Percentiles rank a stretch among this genome's conserved stretches.
Evolutionary conservation across 345 rosid genomes (phyloP).

Genomic region (Arabis alpina): DNA sequence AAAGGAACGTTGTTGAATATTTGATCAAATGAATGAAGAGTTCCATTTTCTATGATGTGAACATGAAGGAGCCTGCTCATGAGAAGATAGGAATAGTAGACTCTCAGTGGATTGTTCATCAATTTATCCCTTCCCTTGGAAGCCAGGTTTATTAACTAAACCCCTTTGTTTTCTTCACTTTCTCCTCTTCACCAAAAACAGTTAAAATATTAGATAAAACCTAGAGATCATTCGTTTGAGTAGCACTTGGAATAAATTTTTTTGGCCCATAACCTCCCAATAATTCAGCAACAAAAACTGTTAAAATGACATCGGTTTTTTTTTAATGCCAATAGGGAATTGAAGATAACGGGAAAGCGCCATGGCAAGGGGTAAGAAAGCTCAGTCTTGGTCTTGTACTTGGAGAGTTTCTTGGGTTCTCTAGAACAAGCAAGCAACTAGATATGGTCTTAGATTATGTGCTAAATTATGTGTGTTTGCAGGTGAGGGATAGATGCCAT

Average conservation of each 20-base stretch:
- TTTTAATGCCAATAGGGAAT: constrained; percentile 44
- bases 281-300: no score
- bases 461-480: constrained; percentile 27
- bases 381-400: constrained; percentile 4
- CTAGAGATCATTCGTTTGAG: no score
- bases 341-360: constrained; percentile 60
- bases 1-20: neutral
- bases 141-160: constrained; percentile 36
- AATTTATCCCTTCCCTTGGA: constrained; percentile 85
- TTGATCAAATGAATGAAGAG: neutral
- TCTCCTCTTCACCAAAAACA: no score
- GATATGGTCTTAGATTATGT: neutral
- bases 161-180: no score
- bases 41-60: neutral
- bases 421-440: constrained; percentile 8
- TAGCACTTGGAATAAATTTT: no score
- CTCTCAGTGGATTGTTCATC: constrained; percentile 96
- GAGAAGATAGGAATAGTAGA: constrained; percentile 95
- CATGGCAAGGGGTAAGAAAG: constrained; percentile 81
- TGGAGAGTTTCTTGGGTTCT: neutral
- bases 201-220: no score
- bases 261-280: no score
- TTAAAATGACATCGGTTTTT: no score
- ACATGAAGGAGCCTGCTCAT: constrained; percentile 73
- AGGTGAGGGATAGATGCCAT: constrained; percentile 81